These are phyloP conservation scores for Umbellularia californica DNA, from an alignment of 164 flowering plant species.

Conservation along the genomic window DNA sequence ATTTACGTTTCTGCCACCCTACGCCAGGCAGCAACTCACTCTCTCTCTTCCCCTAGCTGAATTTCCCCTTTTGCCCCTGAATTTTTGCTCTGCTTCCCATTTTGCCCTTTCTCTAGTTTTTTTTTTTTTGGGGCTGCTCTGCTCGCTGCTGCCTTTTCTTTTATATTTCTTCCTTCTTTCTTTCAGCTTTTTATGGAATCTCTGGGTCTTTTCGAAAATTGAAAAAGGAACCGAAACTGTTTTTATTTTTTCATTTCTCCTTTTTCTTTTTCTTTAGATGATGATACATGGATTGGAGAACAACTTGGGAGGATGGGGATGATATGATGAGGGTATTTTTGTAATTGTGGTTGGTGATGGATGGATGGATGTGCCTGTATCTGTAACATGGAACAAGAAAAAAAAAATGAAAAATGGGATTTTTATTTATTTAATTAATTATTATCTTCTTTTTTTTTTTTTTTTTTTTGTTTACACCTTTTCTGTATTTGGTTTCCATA, in stretches of 20 bases:
- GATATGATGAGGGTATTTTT: background rate
- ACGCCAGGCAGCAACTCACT: background rate
- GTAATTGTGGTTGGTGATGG: background rate
- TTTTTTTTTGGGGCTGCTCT: background rate
- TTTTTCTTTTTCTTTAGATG: background rate
- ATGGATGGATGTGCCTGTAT: background rate
- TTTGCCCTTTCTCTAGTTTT: background rate
- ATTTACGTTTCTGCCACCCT: background rate
- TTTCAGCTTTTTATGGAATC: background rate
- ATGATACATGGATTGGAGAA: too few species aligned
- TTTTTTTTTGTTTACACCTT: too few species aligned
- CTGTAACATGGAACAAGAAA: background rate
- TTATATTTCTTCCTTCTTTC: background rate
- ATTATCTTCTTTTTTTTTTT: too few species aligned
- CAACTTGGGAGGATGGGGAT: too few species aligned
- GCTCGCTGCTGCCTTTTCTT: background rate
- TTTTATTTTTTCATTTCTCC: background rate
- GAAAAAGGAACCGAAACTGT: background rate
- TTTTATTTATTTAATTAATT: too few species aligned
- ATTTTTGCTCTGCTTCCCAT: background rate
- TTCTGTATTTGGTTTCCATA: too few species aligned
- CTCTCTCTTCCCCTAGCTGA: background rate
- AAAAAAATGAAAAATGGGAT: too few species aligned
- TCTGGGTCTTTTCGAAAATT: background rate
- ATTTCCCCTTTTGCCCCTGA: slow-evolving; percentile 1